Base-by-base conservation (phyloP, 331 rosid genomes). In the Pyracantha coccinea region DNA sequence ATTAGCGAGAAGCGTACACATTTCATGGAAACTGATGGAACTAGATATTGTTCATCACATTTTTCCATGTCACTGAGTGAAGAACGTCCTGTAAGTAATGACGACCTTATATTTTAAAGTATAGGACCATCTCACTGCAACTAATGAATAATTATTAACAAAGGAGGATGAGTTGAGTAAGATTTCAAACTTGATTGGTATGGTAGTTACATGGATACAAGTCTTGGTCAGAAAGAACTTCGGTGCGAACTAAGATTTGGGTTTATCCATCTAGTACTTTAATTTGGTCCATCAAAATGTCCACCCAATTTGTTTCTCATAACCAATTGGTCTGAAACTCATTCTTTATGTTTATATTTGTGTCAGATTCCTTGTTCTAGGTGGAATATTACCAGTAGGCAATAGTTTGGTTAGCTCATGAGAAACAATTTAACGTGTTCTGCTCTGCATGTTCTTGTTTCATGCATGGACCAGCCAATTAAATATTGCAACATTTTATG, bases 401-500 rank as follows among this genome's bases (percentile, higher is more conserved):
- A 55, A 23, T 55, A 45, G 57, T 72, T 72, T 11, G 55, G 14
- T 71, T 62, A 50, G 24, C 57, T 50, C 41, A 3, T 23, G 5
- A 4, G 50, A 45, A 69, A 29, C 38, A 60, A 9, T 24, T 10
- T n/a, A 60, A 54, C n/a, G 21, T 69, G 35, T 63, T 78, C 55
- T 75, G 70, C 73, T 77, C 33, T 67, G 74, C 57, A 33, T 76
- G 66, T 47, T 75, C 41, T 44, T 31, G 66, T 8, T 23, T 29
- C 20, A 57, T 17, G 44, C 13, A 24, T 62, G 27, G 35, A 19
- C 21, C 59, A 58, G 60, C 57, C 25, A 58, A 14, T 41, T 41
- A 44, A 38, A 13, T 54, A 59, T 53, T 79, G 66, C 20, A 78
- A 76, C 27, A 68, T 67, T 64, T 65, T 38, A 73, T 67, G 77